phyloP scores from a whole-genome alignment of 495 filamentous ascomycete genomes.

The Sporormia fimetaria region DNA sequence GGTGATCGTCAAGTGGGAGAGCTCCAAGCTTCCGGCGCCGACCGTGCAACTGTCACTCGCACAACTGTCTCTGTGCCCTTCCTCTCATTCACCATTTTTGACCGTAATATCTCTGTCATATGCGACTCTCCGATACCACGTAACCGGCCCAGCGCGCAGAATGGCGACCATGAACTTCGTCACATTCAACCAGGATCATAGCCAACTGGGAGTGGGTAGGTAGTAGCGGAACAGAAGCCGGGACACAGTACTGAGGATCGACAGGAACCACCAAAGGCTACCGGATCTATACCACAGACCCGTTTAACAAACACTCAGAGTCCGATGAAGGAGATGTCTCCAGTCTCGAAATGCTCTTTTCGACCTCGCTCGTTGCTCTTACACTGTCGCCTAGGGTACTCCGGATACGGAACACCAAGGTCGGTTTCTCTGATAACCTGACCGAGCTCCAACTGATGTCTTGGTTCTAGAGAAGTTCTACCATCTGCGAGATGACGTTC shows the following conservation, averaged over 20 bases:
- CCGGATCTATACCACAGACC: constrained; percentile 90
- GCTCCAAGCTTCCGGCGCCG: neutral
- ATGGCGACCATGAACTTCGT: constrained; percentile 71
- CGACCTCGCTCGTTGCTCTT: constrained; percentile 90
- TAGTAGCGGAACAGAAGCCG: neutral
- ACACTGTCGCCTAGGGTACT: constrained; percentile 81
- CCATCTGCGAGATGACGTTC: constrained; percentile 97
- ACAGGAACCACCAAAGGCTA: constrained; percentile 81
- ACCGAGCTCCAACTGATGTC: constrained; percentile 11
- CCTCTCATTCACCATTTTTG: no score
- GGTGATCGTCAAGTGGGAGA: neutral
- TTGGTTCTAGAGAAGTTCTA: constrained; percentile 79
- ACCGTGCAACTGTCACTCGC: neutral
- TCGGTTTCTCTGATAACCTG: constrained; percentile 33
- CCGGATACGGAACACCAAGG: constrained; percentile 95
- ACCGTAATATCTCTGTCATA: neutral
- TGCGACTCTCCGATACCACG: neutral
- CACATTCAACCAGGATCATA: constrained; percentile 98
- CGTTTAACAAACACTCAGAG: constrained; percentile 85
- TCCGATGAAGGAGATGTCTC: constrained; percentile 87
- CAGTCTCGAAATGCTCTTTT: constrained; percentile 97
- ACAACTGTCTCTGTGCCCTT: no score
- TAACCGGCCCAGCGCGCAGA: neutral
- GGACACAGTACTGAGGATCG: neutral
- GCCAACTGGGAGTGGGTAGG: constrained; percentile 84